These are phyloP conservation scores for Drechslerella coelobrocha DNA, from an alignment of 2,329 filamentous ascomycete genomes.

Conservation along the genomic window DNA sequence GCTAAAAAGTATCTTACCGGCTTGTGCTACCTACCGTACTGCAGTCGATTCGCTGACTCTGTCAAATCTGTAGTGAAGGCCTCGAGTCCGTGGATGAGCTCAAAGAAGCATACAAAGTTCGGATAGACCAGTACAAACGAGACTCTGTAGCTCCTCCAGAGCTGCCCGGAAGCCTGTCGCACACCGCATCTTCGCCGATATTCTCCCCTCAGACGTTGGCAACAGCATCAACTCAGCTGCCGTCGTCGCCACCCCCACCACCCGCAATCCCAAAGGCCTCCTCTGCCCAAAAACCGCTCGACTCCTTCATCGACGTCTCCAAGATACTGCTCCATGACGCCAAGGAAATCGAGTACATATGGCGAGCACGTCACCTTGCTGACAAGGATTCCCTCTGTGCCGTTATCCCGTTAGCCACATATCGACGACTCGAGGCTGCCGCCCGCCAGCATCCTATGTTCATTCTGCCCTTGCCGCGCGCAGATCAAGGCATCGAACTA, in stretches of 20 bases:
- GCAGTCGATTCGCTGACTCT: conserved; percentile 15
- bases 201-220: conserved; percentile 54
- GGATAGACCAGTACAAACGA: conserved; percentile 75
- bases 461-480: conserved; percentile 82
- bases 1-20: conserved; percentile 67
- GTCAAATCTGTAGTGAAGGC: conserved; percentile 66
- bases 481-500: conserved; percentile 77
- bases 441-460: conserved; percentile 84
- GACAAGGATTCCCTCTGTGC: conserved; percentile 82
- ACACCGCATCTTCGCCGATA: conserved; percentile 17
- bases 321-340: conserved; percentile 72
- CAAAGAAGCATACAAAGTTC: conserved; percentile 81
- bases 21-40: neutral
- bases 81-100: conserved; percentile 74
- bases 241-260: conserved; percentile 51
- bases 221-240: conserved; percentile 55
- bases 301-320: conserved; percentile 76
- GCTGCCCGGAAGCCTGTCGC: conserved; percentile 53
- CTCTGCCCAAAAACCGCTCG: conserved; percentile 66
- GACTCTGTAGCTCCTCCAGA: conserved; percentile 67
- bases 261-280: conserved; percentile 59
- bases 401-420: conserved; percentile 75
- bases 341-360: conserved; percentile 84
- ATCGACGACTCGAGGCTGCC: conserved; percentile 71
- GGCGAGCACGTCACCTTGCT: conserved; percentile 83